phyloP scores from a whole-genome alignment of 192 early-diverging fungal genomes.

The Coemansia sp. region DNA sequence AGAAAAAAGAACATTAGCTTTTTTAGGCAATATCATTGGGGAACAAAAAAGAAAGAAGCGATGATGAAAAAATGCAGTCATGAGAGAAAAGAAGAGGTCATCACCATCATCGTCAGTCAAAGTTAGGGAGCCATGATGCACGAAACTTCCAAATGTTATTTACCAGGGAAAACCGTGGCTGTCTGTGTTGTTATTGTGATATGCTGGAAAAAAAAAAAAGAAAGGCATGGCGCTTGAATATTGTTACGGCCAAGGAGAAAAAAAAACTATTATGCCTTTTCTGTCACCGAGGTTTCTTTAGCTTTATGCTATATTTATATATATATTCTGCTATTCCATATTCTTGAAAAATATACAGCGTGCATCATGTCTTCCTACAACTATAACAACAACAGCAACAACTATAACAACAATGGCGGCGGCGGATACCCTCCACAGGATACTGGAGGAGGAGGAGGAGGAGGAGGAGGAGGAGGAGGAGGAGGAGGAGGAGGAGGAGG shows the following conservation, averaged over 20 bases:
- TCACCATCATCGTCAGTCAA: no score
- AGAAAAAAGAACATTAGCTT: not conserved
- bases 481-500: not conserved
- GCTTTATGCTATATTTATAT: not conserved
- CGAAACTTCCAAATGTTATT: no score
- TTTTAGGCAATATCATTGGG: not conserved
- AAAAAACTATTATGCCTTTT: no score
- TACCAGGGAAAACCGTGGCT: no score
- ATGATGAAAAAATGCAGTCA: not conserved
- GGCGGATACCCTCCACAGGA: conserved; percentile 7
- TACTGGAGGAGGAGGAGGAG: not conserved
- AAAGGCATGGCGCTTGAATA: no score
- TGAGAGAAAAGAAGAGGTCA: not conserved
- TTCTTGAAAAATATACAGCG: not conserved
- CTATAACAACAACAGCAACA: conserved; percentile 22
- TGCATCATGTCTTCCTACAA: conserved; percentile 30
- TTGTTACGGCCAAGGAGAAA: no score
- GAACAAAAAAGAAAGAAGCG: not conserved
- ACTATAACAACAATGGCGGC: not conserved
- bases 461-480: not conserved
- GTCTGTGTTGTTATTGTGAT: no score
- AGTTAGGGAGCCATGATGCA: no score
- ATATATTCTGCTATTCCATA: not conserved
- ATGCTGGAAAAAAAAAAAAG: no score
- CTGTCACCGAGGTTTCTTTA: not conserved